Evolutionary conservation across 805 yeast genomes (phyloP), one percentile per base, ranked within the genome.

Genomic region (Novakomyces olei): DNA sequence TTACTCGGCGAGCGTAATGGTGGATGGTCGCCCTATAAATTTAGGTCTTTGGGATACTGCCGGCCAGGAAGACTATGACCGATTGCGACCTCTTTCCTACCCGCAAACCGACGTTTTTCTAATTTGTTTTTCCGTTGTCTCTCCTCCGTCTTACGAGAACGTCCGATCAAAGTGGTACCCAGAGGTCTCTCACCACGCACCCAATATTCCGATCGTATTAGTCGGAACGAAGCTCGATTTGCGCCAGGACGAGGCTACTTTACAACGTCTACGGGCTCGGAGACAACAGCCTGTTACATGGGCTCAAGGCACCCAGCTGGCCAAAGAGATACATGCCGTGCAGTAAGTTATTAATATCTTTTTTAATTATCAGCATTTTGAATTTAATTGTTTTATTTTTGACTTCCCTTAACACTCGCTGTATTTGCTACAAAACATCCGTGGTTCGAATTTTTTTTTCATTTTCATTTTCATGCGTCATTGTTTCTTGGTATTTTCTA

Each of bases 11-110:
- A 73, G 74, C 27, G 80, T 81, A 17, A 67, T 79, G 63, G 72
- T 72, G 15, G 85, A 75, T 44, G 73, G 76, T 19, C 80, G 73
- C 45, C 77, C 79, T 34, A 72, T 76, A 45, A 79, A 78, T 46
- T 60, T 81, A 33, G 92, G 91, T 16, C 62, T 81, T 29, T 81
- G 93, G 93, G 94, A 81, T 65, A 81, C 94, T 10, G 93, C 94
- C 3, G 94, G 94, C 18, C 93, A 81, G 54, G 75, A 77, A 46
- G 93, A 80, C 49, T 80, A 80, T 51, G 93, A 81, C 50, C 62
- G 92, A 38, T 61, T 80, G 45, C 63, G 94, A 53, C 94, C 94
- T 2, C 58, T 81, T 39, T 74, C 88, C 5, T 81, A 81, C 47
- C 92, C 93, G 3, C 92, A 81, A 49, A 80, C 94, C 0, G 92